Evolutionary conservation across 495 filamentous ascomycete species (phyloP).

Genomic region (Neurospora tetraspora): DNA sequence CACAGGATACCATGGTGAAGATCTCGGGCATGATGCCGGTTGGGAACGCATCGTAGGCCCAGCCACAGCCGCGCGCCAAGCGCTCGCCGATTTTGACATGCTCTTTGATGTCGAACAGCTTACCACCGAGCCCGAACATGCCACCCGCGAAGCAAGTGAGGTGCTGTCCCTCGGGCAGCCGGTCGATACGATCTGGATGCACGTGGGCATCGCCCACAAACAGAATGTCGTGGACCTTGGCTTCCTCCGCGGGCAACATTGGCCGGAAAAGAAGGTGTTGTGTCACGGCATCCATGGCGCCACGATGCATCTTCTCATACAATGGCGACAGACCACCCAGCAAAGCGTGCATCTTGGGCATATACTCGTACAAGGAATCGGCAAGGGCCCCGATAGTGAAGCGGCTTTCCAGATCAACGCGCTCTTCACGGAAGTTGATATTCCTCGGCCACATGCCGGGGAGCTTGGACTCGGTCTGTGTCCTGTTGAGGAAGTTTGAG

Average conservation of each 20-base stretch:
- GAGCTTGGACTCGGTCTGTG: constrained; percentile 53
- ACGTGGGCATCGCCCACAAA: constrained; percentile 40
- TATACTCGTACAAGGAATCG: constrained; percentile 83
- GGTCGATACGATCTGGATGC: constrained; percentile 9
- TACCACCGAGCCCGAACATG: constrained; percentile 79
- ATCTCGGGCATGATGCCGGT: constrained; percentile 83
- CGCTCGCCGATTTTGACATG: constrained; percentile 66
- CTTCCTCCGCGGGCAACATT: constrained; percentile 36
- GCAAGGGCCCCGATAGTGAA: constrained; percentile 71
- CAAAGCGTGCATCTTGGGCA: constrained; percentile 54
- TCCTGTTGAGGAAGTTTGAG: constrained; percentile 59
- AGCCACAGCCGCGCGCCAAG: constrained; percentile 78
- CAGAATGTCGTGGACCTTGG: constrained; percentile 54
- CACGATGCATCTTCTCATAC: constrained; percentile 32
- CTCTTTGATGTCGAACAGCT: constrained; percentile 53
- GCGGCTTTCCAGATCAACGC: constrained; percentile 17
- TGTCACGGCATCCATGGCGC: constrained; percentile 49
- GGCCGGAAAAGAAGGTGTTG: constrained; percentile 58
- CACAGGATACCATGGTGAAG: constrained; percentile 52
- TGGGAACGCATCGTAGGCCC: constrained; percentile 68
- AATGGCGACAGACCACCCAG: constrained; percentile 21
- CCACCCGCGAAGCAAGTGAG: constrained; percentile 70
- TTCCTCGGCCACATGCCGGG: constrained; percentile 48
- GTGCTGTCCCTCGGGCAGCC: constrained; percentile 31
- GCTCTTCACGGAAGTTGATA: constrained; percentile 23